These are phyloP conservation scores for Phytophthora hibernalis DNA, from an alignment of 352 stramenopile genomes.

Conservation along the genomic window DNA sequence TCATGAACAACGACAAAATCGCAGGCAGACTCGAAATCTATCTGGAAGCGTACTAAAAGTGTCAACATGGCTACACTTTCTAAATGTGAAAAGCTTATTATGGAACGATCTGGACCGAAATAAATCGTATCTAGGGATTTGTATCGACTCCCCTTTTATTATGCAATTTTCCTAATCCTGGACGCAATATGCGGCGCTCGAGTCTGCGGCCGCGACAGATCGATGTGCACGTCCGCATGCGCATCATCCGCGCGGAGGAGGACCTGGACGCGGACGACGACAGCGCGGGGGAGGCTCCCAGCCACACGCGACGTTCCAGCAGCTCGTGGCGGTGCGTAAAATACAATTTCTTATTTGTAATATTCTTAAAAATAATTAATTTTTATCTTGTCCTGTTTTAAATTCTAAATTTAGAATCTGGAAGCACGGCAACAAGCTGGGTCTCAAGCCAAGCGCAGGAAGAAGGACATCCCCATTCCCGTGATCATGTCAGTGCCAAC, in stretches of 20 bases:
- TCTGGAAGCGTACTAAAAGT: slow-evolving; percentile 29
- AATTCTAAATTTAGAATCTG: slow-evolving; percentile 49
- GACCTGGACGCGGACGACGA: slow-evolving; percentile 82
- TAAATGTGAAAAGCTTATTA: slow-evolving; percentile 2
- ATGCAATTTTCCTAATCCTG: slow-evolving; percentile 16
- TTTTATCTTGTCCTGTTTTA: slow-evolving; percentile 7
- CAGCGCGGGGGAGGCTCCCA: slow-evolving; percentile 27
- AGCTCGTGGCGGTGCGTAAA: slow-evolving; percentile 70
- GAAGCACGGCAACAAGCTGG: slow-evolving; percentile 61
- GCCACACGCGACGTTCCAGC: slow-evolving; percentile 68
- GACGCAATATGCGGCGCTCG: slow-evolving; percentile 68
- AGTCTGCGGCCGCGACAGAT: slow-evolving; percentile 89
- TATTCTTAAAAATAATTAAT: background rate
- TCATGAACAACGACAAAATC: slow-evolving; percentile 33
- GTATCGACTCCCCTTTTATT: slow-evolving; percentile 6
- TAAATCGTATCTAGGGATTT: slow-evolving; percentile 6
- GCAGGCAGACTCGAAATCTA: slow-evolving; percentile 34
- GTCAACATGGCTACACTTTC: slow-evolving; percentile 23
- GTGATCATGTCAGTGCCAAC: slow-evolving; percentile 72
- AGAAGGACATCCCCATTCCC: slow-evolving; percentile 90
- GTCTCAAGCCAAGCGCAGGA: slow-evolving; percentile 59
- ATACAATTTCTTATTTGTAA: slow-evolving; percentile 13
- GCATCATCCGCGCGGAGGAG: slow-evolving; percentile 83
- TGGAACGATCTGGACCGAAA: background rate
- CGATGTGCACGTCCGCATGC: slow-evolving; percentile 88